Evolutionary conservation across 176 grass and related monocot genomes (phyloP).

Genomic region (Secale cereale): DNA sequence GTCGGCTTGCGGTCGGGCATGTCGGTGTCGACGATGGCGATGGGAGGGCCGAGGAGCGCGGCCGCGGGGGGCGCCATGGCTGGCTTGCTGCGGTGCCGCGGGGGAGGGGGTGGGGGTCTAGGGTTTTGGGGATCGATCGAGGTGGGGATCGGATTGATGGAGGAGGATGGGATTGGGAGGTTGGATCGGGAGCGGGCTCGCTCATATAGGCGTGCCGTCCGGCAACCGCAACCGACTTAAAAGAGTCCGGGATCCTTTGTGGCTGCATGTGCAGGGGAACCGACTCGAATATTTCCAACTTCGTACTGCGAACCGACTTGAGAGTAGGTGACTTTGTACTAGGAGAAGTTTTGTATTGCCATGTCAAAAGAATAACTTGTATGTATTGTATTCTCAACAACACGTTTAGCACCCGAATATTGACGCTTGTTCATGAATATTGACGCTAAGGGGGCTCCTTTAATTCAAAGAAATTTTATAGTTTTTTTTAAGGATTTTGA

Average conservation of each 20-base stretch:
- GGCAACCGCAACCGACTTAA: neutral
- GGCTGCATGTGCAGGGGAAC: too few species aligned
- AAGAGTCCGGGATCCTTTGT: neutral
- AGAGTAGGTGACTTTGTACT: too few species aligned
- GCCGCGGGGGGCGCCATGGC: neutral
- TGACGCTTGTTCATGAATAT: too few species aligned
- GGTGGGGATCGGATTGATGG: neutral
- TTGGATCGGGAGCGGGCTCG: neutral
- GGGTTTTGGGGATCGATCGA: neutral
- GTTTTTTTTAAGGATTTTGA: too few species aligned
- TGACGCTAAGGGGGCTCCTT: too few species aligned
- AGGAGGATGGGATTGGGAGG: neutral
- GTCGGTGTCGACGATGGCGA: constrained; percentile 18
- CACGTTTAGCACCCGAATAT: too few species aligned
- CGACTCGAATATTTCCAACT: too few species aligned
- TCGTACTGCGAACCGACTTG: too few species aligned
- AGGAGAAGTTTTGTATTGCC: too few species aligned
- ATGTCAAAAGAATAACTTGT: too few species aligned
- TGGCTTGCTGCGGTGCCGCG: neutral
- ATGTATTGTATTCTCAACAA: too few species aligned
- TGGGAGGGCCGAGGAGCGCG: constrained; percentile 20
- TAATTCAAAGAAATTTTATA: too few species aligned
- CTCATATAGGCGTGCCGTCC: neutral
- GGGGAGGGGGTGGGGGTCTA: neutral
- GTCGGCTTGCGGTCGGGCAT: neutral